Conservation (phyloP, 305 asterid species). For the Plantago coronopus region DNA sequence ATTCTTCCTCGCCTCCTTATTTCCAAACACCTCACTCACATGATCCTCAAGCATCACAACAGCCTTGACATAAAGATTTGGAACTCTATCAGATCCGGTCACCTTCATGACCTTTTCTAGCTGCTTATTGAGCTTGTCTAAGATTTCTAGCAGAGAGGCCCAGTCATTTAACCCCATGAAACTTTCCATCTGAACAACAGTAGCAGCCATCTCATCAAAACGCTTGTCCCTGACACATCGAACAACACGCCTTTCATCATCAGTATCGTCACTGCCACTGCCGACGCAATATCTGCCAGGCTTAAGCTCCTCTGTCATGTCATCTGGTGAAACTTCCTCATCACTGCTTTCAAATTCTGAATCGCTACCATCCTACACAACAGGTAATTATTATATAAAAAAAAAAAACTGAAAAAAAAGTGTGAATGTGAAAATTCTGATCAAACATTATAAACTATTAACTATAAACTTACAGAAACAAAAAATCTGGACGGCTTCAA, state of each 20-base stretch:
- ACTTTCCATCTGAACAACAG: conserved; percentile 86
- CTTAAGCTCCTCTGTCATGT: no score
- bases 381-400: no score
- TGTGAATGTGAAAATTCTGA: no score
- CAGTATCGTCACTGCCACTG: conserved; percentile 65
- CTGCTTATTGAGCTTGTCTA: conserved; percentile 93
- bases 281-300: conserved; percentile 32
- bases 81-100: conserved; percentile 57
- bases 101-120: conserved; percentile 75
- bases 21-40: conserved; percentile 68
- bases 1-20: conserved; percentile 59
- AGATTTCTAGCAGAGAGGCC: conserved; percentile 84
- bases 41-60: conserved; percentile 89
- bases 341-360: no score
- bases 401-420: no score
- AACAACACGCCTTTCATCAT: conserved; percentile 60
- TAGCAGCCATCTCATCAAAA: conserved; percentile 72
- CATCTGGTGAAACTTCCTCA: no score
- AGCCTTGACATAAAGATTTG: conserved; percentile 74
- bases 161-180: conserved; percentile 92
- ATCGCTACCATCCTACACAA: no score
- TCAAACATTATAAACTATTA: no score
- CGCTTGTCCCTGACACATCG: conserved; percentile 79
- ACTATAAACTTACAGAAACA: no score
- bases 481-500: no score